Percentiles rank a stretch among this genome's conserved stretches.
Evolutionary conservation across 2,329 filamentous ascomycete genomes (phyloP).

Genomic region (Penicillium sp.): DNA sequence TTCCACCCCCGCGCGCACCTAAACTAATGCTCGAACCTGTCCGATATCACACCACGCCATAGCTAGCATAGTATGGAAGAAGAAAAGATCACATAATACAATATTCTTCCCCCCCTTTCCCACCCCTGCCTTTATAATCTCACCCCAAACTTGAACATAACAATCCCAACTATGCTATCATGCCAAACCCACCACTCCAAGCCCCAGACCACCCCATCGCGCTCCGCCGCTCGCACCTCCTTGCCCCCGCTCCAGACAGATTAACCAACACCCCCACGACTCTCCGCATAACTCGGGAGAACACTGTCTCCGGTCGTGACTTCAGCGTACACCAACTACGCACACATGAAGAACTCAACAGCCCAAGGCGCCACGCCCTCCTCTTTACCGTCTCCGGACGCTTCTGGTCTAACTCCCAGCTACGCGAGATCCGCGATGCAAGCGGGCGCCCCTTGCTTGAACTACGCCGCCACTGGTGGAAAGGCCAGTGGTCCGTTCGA

Average conservation of each 20-base stretch:
- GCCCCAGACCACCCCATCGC: constrained; percentile 23
- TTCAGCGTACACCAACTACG: constrained; percentile 18
- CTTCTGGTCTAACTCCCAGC: constrained; percentile 18
- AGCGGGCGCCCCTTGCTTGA: constrained; percentile 14
- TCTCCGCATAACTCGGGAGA: constrained; percentile 16
- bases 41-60: neutral
- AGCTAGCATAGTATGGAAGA: neutral
- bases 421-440: constrained; percentile 17
- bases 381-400: constrained; percentile 20
- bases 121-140: neutral
- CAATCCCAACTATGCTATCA: constrained; percentile 1
- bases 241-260: constrained; percentile 22
- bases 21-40: neutral
- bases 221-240: constrained; percentile 21
- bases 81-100: neutral
- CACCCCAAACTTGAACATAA: neutral
- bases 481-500: constrained; percentile 15
- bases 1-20: neutral
- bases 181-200: constrained; percentile 16
- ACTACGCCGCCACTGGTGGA: constrained; percentile 19
- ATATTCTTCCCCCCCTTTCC: neutral
- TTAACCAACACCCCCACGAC: constrained; percentile 25
- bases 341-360: constrained; percentile 16
- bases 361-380: constrained; percentile 11
- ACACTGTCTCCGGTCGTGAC: constrained; percentile 11